Base-by-base conservation (phyloP, 2,329 filamentous ascomycete genomes). In the Metarhizium guizhouense region DNA sequence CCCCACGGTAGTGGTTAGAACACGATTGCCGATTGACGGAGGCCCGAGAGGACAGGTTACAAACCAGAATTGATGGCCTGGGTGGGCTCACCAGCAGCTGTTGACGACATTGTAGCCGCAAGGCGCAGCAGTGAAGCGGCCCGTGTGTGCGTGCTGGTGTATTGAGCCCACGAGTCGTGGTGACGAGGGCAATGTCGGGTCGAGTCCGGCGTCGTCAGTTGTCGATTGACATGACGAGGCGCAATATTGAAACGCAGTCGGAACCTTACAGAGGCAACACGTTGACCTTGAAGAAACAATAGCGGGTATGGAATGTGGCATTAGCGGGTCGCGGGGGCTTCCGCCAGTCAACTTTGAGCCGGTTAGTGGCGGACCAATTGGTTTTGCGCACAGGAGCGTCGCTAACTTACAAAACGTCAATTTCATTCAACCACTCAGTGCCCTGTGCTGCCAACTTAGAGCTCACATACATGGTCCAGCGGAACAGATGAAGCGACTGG, bases 101-200 rank as follows among this genome's bases (percentile, higher is more conserved):
- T 64, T 55, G 74, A 74, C 55, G 74, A 74, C 74, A 76, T 76
- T 61, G 60, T 67, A 58, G 59, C 57, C 38, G 56, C 50, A 49
- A 43, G 45, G 45, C 53, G 49, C 56, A 53, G 51, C 51, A 51
- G 52, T 49, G 47, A 49, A 56, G 51, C 42, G 54, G 52, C 48
- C 54, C 40, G 16, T 20, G 25, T 51, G 34, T 53, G 52, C 52
- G 51, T 47, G 53, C 54, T 47, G 48, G 52, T 54, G 53, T 25
- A 57, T 60, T 60, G 57, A 57, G 59, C 59, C 59, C 54, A 55
- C 54, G 54, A 52, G 56, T 42, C 58, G 56, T 54, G 58, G 52
- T 59, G 54, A 52, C 25, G 48, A 51, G 53, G 47, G 50, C 51
- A 58, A 53, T 52, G 59, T 55, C 58, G 55, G 56, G 54, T 32